A percentile compares a stretch with the other conserved stretches of the same genome.
Conservation (phyloP, 108 stramenopile genomes). For the Pseudonitzschia pungens region DNA sequence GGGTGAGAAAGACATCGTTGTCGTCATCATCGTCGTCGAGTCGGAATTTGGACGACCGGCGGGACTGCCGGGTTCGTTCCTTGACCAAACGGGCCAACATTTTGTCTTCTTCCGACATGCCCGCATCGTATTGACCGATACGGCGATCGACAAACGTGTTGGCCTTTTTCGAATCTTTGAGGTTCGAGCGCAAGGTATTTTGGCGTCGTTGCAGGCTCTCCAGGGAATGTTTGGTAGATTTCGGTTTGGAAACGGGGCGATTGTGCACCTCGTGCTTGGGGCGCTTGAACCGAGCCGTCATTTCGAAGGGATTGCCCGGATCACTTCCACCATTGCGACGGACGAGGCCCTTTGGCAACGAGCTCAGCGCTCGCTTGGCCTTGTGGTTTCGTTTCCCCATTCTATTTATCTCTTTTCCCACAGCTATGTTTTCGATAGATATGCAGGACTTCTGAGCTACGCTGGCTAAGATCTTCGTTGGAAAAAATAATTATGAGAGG, state of each 20-base stretch:
- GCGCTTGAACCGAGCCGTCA: conserved; percentile 48
- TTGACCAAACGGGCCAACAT: conserved; percentile 79
- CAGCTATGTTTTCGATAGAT: too few species aligned
- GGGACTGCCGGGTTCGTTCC: conserved; percentile 70
- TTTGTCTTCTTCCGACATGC: conserved; percentile 56
- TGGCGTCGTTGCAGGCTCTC: conserved; percentile 45
- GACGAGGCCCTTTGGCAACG: conserved; percentile 74
- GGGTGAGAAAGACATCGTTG: conserved; percentile 56
- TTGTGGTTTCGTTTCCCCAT: conserved; percentile 57
- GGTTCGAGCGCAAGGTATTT: conserved; percentile 26
- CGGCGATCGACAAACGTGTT: conserved; percentile 77
- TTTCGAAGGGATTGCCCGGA: conserved; percentile 80
- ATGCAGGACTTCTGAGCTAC: too few species aligned
- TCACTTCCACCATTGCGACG: conserved; percentile 19
- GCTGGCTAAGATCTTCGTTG: too few species aligned
- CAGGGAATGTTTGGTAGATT: conserved; percentile 37
- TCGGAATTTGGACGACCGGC: conserved; percentile 46
- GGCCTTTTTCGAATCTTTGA: conserved; percentile 53
- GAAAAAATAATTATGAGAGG: too few species aligned
- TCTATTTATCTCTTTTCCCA: not conserved
- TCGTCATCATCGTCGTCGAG: conserved; percentile 42
- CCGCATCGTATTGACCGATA: conserved; percentile 66
- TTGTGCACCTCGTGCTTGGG: conserved; percentile 79
- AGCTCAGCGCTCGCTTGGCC: conserved; percentile 58
- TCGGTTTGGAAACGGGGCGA: conserved; percentile 35